Conservation (phyloP, 139 green algal genomes). For the Chlamydomonas urium region DNA sequence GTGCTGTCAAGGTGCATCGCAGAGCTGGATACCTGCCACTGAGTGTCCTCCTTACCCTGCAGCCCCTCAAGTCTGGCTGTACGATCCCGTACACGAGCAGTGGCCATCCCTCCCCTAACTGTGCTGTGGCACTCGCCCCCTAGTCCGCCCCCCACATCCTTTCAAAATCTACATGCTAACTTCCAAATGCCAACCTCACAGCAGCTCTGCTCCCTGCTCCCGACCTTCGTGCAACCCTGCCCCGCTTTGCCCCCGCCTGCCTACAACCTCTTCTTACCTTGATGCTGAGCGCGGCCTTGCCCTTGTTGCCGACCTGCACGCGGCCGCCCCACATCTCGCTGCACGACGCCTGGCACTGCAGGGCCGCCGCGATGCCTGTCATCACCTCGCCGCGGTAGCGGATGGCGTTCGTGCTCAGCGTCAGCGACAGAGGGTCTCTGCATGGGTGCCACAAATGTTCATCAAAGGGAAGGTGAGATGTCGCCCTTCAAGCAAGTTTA, state of each 20-base stretch:
- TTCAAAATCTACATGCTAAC: background rate
- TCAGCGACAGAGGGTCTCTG: background rate
- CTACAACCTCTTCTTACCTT: background rate
- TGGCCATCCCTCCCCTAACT: no score
- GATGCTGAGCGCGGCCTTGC: background rate
- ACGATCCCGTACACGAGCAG: no score
- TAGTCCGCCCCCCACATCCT: no score
- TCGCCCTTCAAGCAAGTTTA: no score
- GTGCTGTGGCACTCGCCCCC: no score
- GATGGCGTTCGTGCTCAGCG: background rate
- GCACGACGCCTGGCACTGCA: slow-evolving; percentile 3
- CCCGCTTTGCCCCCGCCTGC: background rate
- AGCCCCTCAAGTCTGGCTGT: no score
- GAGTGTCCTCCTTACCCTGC: no score
- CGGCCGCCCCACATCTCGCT: background rate
- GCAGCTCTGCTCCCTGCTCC: background rate
- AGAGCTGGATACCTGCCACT: background rate
- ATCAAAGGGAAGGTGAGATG: no score
- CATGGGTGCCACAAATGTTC: background rate
- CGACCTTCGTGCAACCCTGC: background rate
- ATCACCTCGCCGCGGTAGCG: slow-evolving; percentile 7
- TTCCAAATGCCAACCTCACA: background rate
- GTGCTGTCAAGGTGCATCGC: background rate
- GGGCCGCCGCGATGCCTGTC: background rate
- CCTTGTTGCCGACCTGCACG: background rate